Evolutionary conservation across 179 eudicot species (phyloP).

Genomic region (Silene coronaria): DNA sequence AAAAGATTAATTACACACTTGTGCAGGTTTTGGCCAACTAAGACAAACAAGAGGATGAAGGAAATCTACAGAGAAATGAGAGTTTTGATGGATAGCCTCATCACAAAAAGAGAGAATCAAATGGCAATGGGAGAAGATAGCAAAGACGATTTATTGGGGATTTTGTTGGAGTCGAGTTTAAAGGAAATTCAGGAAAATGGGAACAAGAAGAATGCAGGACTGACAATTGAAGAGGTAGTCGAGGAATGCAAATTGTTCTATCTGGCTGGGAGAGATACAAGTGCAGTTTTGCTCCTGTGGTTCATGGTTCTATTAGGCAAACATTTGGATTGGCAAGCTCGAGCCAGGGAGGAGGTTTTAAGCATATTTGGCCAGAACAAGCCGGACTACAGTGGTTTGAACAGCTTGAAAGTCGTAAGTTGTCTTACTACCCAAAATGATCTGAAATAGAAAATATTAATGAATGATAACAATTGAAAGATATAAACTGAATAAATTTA

Average conservation of each 20-base stretch:
- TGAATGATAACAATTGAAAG: not conserved
- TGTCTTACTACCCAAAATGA: not conserved
- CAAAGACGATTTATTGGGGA: slow-evolving; percentile 27
- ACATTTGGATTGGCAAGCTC: slow-evolving; percentile 29
- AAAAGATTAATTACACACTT: not conserved
- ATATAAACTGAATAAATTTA: not conserved
- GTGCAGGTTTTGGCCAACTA: slow-evolving; percentile 31
- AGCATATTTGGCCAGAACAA: slow-evolving; percentile 23
- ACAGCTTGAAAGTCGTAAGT: slow-evolving; percentile 31
- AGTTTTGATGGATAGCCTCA: slow-evolving; percentile 23
- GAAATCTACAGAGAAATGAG: slow-evolving; percentile 28
- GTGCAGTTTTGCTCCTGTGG: slow-evolving; percentile 29
- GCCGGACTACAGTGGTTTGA: slow-evolving; percentile 26
- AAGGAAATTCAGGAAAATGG: slow-evolving; percentile 26
- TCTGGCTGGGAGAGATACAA: slow-evolving; percentile 32
- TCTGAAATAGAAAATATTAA: not conserved
- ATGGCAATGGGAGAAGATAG: slow-evolving; percentile 21
- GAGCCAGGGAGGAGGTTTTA: slow-evolving; percentile 30
- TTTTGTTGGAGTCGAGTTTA: slow-evolving; percentile 25
- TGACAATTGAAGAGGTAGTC: slow-evolving; percentile 28
- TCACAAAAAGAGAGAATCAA: slow-evolving; percentile 27
- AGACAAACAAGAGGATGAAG: slow-evolving; percentile 30
- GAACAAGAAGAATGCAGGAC: slow-evolving; percentile 25
- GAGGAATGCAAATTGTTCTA: slow-evolving; percentile 31
- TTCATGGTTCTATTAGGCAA: slow-evolving; percentile 24